These are phyloP conservation scores for Mucor racemosus DNA, from an alignment of 371 early-diverging fungal genomes.

Conservation along the genomic window DNA sequence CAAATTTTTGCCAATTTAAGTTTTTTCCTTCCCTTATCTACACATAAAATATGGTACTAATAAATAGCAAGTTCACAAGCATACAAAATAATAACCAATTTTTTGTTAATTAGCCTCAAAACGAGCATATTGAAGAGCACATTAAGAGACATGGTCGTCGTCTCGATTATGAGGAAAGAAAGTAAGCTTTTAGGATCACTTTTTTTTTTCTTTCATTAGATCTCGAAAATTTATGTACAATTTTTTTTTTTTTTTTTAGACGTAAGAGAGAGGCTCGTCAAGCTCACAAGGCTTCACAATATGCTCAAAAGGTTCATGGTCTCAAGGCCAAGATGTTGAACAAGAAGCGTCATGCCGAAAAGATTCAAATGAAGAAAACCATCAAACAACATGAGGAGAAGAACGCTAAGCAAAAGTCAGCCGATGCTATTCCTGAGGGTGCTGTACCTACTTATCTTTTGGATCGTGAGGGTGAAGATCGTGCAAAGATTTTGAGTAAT, in stretches of 20 bases:
- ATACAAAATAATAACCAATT: background rate
- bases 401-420: slow-evolving; percentile 88
- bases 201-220: background rate
- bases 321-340: slow-evolving; percentile 99
- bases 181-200: slow-evolving; percentile 60
- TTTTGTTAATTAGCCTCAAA: slow-evolving; percentile 87
- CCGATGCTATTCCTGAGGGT: slow-evolving; percentile 90
- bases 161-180: slow-evolving; percentile 96
- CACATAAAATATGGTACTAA: slow-evolving; percentile 19
- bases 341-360: slow-evolving; percentile 98
- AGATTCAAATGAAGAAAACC: slow-evolving; percentile 99
- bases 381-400: slow-evolving; percentile 98
- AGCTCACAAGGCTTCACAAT: slow-evolving; percentile 89
- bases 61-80: background rate
- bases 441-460: slow-evolving; percentile 99
- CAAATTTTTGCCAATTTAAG: background rate
- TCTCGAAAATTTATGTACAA: background rate
- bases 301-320: slow-evolving; percentile 98
- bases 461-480: slow-evolving; percentile 98
- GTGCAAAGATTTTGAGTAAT: slow-evolving; percentile 97
- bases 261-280: slow-evolving; percentile 97
- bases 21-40: slow-evolving; percentile 12
- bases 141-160: slow-evolving; percentile 98
- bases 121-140: slow-evolving; percentile 99
- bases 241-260: slow-evolving; percentile 60